phyloP scores from a whole-genome alignment of 768 basidiomycete genomes.

The Leccinum truebloodii region DNA sequence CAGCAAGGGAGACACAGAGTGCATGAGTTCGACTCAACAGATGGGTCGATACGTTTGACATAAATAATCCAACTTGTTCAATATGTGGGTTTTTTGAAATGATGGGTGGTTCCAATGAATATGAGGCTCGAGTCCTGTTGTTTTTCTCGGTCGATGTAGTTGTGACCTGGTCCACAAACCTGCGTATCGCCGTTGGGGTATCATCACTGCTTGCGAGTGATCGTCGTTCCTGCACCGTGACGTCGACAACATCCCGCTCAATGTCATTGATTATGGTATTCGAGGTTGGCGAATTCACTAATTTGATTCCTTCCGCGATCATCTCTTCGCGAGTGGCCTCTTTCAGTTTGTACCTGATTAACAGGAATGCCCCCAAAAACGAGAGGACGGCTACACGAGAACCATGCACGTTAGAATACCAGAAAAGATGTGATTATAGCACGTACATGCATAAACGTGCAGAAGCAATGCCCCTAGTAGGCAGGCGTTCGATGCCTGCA shows the following conservation, averaged over 20 bases:
- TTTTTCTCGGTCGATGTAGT: background rate
- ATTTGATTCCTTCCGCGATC: constrained; percentile 35
- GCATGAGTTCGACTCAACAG: constrained; percentile 51
- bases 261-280: constrained; percentile 14
- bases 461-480: constrained; percentile 55
- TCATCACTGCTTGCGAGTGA: background rate
- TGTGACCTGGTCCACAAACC: background rate
- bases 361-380: constrained; percentile 57
- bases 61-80: constrained; percentile 52
- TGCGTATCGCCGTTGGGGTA: background rate
- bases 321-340: constrained; percentile 52
- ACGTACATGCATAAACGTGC: constrained; percentile 52
- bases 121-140: constrained; percentile 3
- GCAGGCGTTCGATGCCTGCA: constrained; percentile 44
- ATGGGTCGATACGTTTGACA: constrained; percentile 38
- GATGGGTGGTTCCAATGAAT: constrained; percentile 30
- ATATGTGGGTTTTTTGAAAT: constrained; percentile 50
- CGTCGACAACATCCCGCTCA: constrained; percentile 11
- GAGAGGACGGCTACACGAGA: constrained; percentile 40
- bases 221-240: background rate
- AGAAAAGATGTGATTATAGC: background rate
- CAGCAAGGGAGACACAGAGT: constrained; percentile 48
- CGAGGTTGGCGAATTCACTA: constrained; percentile 25
- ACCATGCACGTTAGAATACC: background rate
- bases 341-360: constrained; percentile 54